Evolutionary conservation across 1,284 basidiomycete species (phyloP), one percentile per base, ranked within the genome.

Genomic region (Ustilago trichophora): DNA sequence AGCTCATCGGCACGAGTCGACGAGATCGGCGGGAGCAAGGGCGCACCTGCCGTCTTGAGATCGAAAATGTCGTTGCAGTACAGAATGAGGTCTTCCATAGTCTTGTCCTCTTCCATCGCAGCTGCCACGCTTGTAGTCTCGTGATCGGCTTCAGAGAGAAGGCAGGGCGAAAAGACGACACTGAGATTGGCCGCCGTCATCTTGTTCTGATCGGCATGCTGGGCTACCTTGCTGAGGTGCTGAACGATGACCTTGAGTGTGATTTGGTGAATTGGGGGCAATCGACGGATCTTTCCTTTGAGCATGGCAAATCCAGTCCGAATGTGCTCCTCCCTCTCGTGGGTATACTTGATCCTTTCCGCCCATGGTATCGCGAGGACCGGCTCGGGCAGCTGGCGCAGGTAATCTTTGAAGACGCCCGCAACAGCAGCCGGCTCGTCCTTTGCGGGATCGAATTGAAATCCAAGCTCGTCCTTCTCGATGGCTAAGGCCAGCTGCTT

Each of bases 371-470:
- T 91, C 66, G 85, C 88, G 84, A 98, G 94, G n/a, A 98, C 85
- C 0, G 94, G 91, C 73, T 94, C 91, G 0, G 95, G 93, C 3
- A 98, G 84, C 77, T 94, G 92, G 26, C 95, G 89, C 32, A 99
- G 85, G 83, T 93, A 94, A 34, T 90, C 84, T 89, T 98, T 98
- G 53, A 99, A 84, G 41, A 98, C 85, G 0, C 92, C 92, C 5
- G 92, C 87, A n/a, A 97, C 90, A 10, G 90, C 90, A 76, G 89
- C 91, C 0, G 94, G 86, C 78, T 98, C 96, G 75, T 96, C 91
- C 38, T 87, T 87, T 6, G 86, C 83, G 11, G 85, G 84, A 36
- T 88, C 87, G 78, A 98, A 95, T 50, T 86, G 83, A 82, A 98
- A 98, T 4, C 84, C 84, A n/a, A 85, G 83, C 83, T 98, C 96